Percentiles rank a stretch among this genome's conserved stretches.
Evolutionary conservation across 768 basidiomycete species (phyloP).

Genomic region (Agaricus bisporus): DNA sequence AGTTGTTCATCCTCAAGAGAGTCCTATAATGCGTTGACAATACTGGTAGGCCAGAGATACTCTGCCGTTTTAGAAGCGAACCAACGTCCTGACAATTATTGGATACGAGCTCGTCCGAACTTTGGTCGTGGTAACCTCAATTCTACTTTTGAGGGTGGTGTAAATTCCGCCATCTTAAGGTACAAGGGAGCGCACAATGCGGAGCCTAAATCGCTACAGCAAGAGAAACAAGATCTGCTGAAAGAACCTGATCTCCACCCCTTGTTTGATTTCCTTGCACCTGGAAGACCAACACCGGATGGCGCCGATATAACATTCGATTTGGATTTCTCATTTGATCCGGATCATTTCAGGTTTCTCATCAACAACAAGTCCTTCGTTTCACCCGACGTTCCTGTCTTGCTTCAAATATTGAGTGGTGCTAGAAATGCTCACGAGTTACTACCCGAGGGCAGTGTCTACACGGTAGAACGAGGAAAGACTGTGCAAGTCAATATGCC

Average conservation of each 20-base stretch:
- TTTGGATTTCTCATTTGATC: slow-evolving; percentile 12
- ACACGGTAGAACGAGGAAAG: slow-evolving; percentile 36
- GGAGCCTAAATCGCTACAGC: slow-evolving; percentile 22
- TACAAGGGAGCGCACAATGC: slow-evolving; percentile 27
- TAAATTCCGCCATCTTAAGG: slow-evolving; percentile 18
- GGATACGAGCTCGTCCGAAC: slow-evolving; percentile 24
- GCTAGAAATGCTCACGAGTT: slow-evolving; percentile 29
- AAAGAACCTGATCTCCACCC: neutral
- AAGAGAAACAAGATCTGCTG: neutral
- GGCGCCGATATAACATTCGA: slow-evolving; percentile 27
- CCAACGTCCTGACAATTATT: slow-evolving; percentile 32
- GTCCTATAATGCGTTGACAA: neutral
- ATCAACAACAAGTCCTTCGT: slow-evolving; percentile 18
- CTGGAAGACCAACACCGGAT: slow-evolving; percentile 26
- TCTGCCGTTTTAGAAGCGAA: slow-evolving; percentile 29
- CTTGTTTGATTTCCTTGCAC: slow-evolving; percentile 11
- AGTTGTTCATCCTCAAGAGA: neutral
- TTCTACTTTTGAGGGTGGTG: slow-evolving; percentile 12
- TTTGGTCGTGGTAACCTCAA: slow-evolving; percentile 10
- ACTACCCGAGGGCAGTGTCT: slow-evolving; percentile 33
- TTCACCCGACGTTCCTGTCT: slow-evolving; percentile 28
- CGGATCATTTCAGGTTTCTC: slow-evolving; percentile 26
- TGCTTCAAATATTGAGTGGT: slow-evolving; percentile 36
- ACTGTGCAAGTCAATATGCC: slow-evolving; percentile 40
- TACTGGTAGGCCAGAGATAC: slow-evolving; percentile 33